Percentiles rank a stretch among this genome's conserved stretches.
These are phyloP conservation scores for Colletotrichum sp. DNA, from an alignment of 2,329 filamentous ascomycete species.

Conservation along the genomic window DNA sequence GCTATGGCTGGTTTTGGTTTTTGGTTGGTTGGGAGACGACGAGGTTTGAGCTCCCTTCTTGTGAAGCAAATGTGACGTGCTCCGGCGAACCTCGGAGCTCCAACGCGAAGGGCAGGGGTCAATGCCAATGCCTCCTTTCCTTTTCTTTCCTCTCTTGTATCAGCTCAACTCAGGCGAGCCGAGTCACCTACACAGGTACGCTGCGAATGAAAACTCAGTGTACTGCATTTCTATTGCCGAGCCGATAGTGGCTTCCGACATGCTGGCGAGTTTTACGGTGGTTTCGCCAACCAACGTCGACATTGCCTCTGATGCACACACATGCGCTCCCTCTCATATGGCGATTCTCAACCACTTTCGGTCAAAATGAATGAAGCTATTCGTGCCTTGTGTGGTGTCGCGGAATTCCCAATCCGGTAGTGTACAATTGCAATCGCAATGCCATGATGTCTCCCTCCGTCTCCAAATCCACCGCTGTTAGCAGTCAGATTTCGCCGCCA, in stretches of 20 bases:
- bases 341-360: neutral
- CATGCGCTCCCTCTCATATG: neutral
- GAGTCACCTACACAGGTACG: neutral
- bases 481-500: constrained; percentile 54
- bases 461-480: neutral
- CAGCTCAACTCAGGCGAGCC: neutral
- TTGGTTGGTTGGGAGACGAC: neutral
- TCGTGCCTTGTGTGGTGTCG: neutral
- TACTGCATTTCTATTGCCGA: neutral
- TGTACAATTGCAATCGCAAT: neutral
- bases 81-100: neutral
- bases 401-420: neutral
- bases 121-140: neutral
- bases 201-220: neutral
- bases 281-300: neutral
- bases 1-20: neutral
- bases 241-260: neutral
- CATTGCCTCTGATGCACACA: neutral
- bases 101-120: neutral
- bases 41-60: neutral
- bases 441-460: neutral
- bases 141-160: neutral
- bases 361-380: neutral
- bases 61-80: neutral
- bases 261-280: neutral